Evolutionary conservation across 1,139 yeast species (phyloP), one percentile per base, ranked within the genome.

Genomic region (Meyerozyma guilliermondii): DNA sequence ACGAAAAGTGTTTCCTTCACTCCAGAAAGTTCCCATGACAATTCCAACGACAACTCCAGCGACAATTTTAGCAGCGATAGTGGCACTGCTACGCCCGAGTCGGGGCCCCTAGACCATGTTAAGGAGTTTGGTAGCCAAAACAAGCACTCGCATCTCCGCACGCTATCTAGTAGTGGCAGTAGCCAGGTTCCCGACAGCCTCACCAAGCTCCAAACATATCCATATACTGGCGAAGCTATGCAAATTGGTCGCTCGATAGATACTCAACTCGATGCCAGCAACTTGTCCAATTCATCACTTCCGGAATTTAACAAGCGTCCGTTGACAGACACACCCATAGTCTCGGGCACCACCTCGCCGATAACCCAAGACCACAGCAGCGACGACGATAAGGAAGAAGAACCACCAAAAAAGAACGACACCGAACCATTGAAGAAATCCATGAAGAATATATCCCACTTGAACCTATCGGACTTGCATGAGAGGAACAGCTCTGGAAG

Each of bases 271-370:
- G 45, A 45, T 29, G 39, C 54, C 39, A 33, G 40, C 49, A n/a
- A 43, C 45, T 33, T 59, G 57, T 39, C 55, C 63, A 50, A 37
- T 34, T 46, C 58, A 2, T 52, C 57, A 35, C 62, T 78, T 38
- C 86, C 87, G 0, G 81, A 69, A 44, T 83, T 83, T 59, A 80
- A 83, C 56, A 80, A 78, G 58, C 66, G 88, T 39, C 89, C 91
- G 0, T 63, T 80, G 43, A 81, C 83, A 37, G 91, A 83, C 56
- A 83, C 91, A 0, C 91, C 91, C 0, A 71, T 81, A 3, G 78
- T 76, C 4, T 80, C 85, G 31, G 63, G 71, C 10, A 63, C 68
- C 47, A 68, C 78, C 1, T 79, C 86, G 1, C 88, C 88, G 0
- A 59, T 61, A 20, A 63, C 65, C 22, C 53, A 60, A 31, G 65